These are phyloP conservation scores for Lepidium sativum DNA, from an alignment of 345 rosid genomes.

Conservation along the genomic window DNA sequence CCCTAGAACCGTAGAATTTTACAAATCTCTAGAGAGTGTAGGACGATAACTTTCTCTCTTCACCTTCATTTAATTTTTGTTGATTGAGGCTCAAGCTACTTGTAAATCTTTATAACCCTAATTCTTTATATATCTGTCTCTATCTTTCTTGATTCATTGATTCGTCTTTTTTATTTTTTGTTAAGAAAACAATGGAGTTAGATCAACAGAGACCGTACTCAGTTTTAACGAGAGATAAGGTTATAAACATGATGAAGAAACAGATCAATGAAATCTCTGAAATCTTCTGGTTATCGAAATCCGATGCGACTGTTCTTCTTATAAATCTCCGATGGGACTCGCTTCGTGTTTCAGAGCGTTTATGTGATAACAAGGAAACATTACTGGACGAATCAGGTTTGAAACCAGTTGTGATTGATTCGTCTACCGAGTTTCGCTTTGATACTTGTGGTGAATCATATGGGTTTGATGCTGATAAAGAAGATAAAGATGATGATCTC, in stretches of 20 bases:
- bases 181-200: background rate
- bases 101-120: conserved; percentile 1
- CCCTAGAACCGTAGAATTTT: background rate
- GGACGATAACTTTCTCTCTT: background rate
- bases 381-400: background rate
- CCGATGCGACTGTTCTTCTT: background rate
- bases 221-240: background rate
- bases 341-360: conserved; percentile 1
- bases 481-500: background rate
- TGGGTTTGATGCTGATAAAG: background rate
- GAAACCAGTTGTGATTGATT: background rate
- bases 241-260: background rate
- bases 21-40: background rate
- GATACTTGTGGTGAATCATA: background rate
- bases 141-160: background rate
- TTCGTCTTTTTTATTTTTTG: background rate
- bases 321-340: background rate
- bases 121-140: background rate
- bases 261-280: background rate
- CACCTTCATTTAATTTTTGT: background rate
- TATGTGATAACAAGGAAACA: background rate
- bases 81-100: background rate
- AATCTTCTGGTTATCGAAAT: background rate
- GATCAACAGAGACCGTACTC: background rate
- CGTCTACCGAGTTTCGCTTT: background rate